phyloP scores from a whole-genome alignment of 441 rosid species.

The Mallotus japonicus region DNA sequence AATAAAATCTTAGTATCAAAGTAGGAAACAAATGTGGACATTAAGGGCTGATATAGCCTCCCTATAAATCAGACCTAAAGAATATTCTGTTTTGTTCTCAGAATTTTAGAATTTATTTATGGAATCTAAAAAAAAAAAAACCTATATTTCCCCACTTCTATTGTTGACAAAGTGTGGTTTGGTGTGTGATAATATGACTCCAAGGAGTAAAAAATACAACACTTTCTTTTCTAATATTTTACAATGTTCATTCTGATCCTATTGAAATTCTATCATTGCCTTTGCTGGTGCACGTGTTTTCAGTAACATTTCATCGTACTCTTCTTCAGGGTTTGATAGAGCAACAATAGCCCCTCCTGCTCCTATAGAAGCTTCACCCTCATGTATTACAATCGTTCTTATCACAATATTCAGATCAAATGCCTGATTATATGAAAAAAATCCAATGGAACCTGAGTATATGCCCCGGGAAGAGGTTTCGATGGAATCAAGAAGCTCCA shows the following conservation, averaged over 20 bases:
- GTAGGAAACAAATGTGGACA: too few species aligned
- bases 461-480: slow-evolving; percentile 83
- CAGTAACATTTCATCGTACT: slow-evolving; percentile 84
- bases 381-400: slow-evolving; percentile 77
- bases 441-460: slow-evolving; percentile 91
- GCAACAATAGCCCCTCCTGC: slow-evolving; percentile 94
- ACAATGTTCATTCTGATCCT: neutral
- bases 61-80: too few species aligned
- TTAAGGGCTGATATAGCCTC: too few species aligned
- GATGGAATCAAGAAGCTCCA: slow-evolving; percentile 78
- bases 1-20: too few species aligned
- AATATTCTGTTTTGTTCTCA: too few species aligned
- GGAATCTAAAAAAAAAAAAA: neutral
- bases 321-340: slow-evolving; percentile 76
- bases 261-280: slow-evolving; percentile 62
- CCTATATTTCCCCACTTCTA: slow-evolving; percentile 12
- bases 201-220: slow-evolving; percentile 1
- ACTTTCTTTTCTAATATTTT: neutral
- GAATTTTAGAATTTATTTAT: too few species aligned
- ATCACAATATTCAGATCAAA: slow-evolving; percentile 92
- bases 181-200: neutral
- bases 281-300: slow-evolving; percentile 72
- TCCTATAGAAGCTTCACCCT: slow-evolving; percentile 86
- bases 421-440: slow-evolving; percentile 76
- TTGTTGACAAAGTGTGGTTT: slow-evolving; percentile 2